Evolutionary conservation across 1,284 basidiomycete species (phyloP).

Genomic region (Pseudozyma sp.): DNA sequence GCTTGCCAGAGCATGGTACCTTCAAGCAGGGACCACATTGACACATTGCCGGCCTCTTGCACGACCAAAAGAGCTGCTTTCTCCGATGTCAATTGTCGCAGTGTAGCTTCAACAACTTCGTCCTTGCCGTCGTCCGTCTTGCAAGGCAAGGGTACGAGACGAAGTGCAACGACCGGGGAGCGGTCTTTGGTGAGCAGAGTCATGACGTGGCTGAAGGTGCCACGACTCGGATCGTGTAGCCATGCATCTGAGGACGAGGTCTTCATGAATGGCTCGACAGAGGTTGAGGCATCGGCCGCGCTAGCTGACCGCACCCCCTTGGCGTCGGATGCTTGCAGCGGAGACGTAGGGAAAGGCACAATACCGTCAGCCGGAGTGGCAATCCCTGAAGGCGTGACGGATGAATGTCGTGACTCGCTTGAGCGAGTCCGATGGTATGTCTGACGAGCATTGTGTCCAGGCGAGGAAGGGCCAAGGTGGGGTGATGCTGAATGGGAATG

Average conservation of each 20-base stretch:
- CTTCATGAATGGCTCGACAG: not conserved
- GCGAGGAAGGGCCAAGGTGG: conserved; percentile 12
- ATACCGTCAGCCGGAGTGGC: not conserved
- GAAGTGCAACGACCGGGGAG: conserved; percentile 38
- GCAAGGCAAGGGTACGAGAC: conserved; percentile 15
- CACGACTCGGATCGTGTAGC: conserved; percentile 31
- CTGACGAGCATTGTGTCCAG: conserved; percentile 10
- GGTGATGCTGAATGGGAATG: conserved; percentile 17
- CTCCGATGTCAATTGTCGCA: conserved; percentile 2
- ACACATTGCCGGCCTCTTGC: conserved; percentile 44
- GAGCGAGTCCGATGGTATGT: conserved; percentile 22
- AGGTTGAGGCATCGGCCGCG: not conserved
- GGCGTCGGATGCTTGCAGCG: not conserved
- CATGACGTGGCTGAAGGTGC: conserved; percentile 27
- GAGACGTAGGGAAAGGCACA: not conserved
- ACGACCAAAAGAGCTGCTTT: conserved; percentile 28
- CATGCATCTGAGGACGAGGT: conserved; percentile 24
- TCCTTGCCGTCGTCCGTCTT: not conserved
- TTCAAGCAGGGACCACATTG: conserved; percentile 39
- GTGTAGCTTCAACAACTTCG: not conserved
- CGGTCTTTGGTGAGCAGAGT: conserved; percentile 33
- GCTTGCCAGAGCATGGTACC: conserved; percentile 35
- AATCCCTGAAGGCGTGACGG: not conserved
- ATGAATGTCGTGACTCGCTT: conserved; percentile 23
- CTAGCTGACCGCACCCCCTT: not conserved